These are phyloP conservation scores for Viola pubescens DNA, from an alignment of 441 rosid species.

Conservation along the genomic window DNA sequence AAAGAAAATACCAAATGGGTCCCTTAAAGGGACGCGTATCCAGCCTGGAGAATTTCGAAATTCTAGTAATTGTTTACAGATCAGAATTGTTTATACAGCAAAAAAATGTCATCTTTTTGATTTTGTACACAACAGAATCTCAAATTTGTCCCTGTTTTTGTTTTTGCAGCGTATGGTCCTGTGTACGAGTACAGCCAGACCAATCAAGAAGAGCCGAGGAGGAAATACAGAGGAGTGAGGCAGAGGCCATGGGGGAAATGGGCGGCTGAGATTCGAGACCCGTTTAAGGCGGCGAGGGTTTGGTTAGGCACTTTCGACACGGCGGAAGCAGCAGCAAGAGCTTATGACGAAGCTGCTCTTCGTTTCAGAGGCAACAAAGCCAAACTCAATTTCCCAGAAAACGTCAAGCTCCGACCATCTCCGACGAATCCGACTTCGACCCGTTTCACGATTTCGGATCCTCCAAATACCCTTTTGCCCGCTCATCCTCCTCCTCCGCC, in stretches of 20 bases:
- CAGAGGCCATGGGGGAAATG: constrained; percentile 95
- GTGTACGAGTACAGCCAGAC: constrained; percentile 37
- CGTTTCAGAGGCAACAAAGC: constrained; percentile 82
- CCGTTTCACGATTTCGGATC: constrained; percentile 29
- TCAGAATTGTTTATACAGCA: constrained; percentile 12
- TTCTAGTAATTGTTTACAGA: background rate
- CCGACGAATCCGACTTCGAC: constrained; percentile 19
- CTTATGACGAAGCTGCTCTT: constrained; percentile 84
- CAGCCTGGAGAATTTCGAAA: background rate
- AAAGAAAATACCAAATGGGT: too few species aligned
- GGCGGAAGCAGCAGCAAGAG: constrained; percentile 78
- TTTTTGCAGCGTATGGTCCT: constrained; percentile 11
- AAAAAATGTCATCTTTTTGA: too few species aligned
- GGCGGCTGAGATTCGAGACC: constrained; percentile 96
- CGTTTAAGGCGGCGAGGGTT: constrained; percentile 73
- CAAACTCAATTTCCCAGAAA: constrained; percentile 91
- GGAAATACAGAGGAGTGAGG: constrained; percentile 87
- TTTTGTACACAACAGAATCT: background rate
- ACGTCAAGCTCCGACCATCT: constrained; percentile 46
- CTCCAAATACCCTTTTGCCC: constrained; percentile 30
- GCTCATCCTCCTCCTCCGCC: constrained; percentile 25
- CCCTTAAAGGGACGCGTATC: too few species aligned
- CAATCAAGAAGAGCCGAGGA: constrained; percentile 34
- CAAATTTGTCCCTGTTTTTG: background rate
- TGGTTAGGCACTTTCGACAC: constrained; percentile 95